Conservation (phyloP, 176 grass and related monocot genomes). For the Phyllostachys edulis region DNA sequence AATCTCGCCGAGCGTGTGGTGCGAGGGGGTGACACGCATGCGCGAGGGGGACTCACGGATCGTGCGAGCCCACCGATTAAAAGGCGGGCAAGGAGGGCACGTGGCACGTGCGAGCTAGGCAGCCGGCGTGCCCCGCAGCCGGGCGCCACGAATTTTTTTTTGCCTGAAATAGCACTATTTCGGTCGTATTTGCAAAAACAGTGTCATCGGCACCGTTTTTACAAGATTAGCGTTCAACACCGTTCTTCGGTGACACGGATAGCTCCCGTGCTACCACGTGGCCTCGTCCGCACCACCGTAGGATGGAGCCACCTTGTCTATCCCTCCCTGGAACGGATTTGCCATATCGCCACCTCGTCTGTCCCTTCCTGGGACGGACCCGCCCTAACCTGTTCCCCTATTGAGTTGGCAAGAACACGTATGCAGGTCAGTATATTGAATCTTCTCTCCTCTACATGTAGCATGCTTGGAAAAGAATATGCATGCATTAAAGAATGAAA, state of each 20-base stretch:
- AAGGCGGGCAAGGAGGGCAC: background rate
- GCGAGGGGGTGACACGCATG: background rate
- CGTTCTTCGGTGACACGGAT: too few relatives aligned
- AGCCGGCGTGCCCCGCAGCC: background rate
- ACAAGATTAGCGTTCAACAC: too few relatives aligned
- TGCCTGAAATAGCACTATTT: too few relatives aligned
- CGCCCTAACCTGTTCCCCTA: slow-evolving; percentile 79
- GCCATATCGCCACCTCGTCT: too few relatives aligned
- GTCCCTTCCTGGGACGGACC: too few relatives aligned
- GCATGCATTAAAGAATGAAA: background rate
- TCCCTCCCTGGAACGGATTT: too few relatives aligned
- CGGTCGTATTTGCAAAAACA: too few relatives aligned
- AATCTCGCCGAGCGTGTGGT: background rate
- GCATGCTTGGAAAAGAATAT: background rate
- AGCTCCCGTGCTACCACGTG: too few relatives aligned
- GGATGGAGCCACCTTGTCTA: too few relatives aligned
- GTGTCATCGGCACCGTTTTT: too few relatives aligned
- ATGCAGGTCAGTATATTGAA: slow-evolving; percentile 68
- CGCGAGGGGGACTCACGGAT: slow-evolving; percentile 11
- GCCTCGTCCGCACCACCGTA: too few relatives aligned
- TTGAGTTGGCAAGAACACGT: slow-evolving; percentile 88
- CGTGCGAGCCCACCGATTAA: background rate
- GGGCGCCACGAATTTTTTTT: too few relatives aligned
- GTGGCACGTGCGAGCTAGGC: background rate
- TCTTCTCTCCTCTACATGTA: background rate